Conservation (phyloP, 768 basidiomycete species). For the Boletus edulis region DNA sequence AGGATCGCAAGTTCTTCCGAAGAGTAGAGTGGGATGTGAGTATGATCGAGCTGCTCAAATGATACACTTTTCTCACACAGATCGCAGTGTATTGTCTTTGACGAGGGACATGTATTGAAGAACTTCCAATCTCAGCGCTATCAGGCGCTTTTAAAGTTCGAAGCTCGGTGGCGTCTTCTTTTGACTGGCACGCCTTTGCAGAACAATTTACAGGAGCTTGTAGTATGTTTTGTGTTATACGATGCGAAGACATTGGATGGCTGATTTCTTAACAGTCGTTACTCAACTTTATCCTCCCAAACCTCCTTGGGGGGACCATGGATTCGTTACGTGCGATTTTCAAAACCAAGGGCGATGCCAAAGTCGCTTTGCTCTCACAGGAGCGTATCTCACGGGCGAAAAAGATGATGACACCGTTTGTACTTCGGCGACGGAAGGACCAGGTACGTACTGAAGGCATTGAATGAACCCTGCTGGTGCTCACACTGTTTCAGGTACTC, state of each 20-base stretch:
- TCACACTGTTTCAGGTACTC: constrained; percentile 58
- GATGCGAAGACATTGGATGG: constrained; percentile 1
- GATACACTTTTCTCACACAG: not conserved
- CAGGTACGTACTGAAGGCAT: constrained; percentile 51
- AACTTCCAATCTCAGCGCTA: constrained; percentile 98
- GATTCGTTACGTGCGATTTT: constrained; percentile 89
- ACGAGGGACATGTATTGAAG: constrained; percentile 97
- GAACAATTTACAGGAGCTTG: constrained; percentile 86
- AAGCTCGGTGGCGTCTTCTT: constrained; percentile 85
- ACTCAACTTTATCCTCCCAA: constrained; percentile 96
- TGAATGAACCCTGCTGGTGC: not conserved
- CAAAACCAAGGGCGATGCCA: constrained; percentile 93
- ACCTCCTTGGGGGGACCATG: constrained; percentile 77
- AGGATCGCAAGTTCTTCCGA: constrained; percentile 91
- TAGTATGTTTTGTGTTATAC: constrained; percentile 51
- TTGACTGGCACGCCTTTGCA: constrained; percentile 96
- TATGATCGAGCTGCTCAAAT: not conserved
- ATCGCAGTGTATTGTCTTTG: constrained; percentile 83
- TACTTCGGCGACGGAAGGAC: constrained; percentile 93
- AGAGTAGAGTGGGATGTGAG: constrained; percentile 91
- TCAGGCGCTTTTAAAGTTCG: constrained; percentile 79
- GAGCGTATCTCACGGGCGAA: constrained; percentile 94
- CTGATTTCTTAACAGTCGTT: constrained; percentile 61
- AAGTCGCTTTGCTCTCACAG: constrained; percentile 83
- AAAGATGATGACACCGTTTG: constrained; percentile 99